Percentiles rank a stretch among this genome's conserved stretches.
Evolutionary conservation across 345 rosid genomes (phyloP).

Genomic region (Populus pruinosa): DNA sequence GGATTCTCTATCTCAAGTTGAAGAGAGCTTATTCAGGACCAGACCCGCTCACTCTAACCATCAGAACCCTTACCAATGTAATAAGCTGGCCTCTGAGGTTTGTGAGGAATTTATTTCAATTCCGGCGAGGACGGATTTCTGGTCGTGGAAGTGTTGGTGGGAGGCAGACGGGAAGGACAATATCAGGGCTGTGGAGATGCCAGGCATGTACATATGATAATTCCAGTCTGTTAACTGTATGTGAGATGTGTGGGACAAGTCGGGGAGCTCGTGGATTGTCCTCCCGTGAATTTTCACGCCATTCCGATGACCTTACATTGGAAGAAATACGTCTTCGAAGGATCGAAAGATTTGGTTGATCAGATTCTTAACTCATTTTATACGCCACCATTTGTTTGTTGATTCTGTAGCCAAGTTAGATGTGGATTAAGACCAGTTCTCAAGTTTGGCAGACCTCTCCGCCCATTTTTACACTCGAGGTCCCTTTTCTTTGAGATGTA

Average conservation of each 20-base stretch:
- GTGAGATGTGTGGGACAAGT: constrained; percentile 86
- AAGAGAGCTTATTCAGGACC: constrained; percentile 51
- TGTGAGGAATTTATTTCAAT: constrained; percentile 31
- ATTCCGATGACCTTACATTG: constrained; percentile 42
- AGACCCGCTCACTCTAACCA: constrained; percentile 46
- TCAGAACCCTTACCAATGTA: constrained; percentile 38
- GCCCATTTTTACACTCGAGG: too few species aligned
- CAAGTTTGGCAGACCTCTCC: too few species aligned
- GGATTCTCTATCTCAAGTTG: constrained; percentile 67
- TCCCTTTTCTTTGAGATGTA: too few species aligned
- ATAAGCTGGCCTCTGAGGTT: constrained; percentile 65
- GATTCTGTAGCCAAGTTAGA: too few species aligned
- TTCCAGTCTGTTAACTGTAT: constrained; percentile 45
- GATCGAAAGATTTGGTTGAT: constrained; percentile 70
- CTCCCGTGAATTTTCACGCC: constrained; percentile 18
- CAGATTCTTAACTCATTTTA: background rate
- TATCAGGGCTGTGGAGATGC: constrained; percentile 71
- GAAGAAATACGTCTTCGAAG: constrained; percentile 83
- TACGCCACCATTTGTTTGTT: too few species aligned
- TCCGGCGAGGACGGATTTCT: constrained; percentile 42
- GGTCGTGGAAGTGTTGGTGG: constrained; percentile 79
- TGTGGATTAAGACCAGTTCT: too few species aligned
- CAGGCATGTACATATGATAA: constrained; percentile 81
- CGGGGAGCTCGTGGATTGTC: constrained; percentile 35
- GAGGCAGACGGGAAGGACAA: constrained; percentile 32